Evolutionary conservation across 495 filamentous ascomycete genomes (phyloP), one percentile per base, ranked within the genome.

Genomic region (Pyrenula massariospora): DNA sequence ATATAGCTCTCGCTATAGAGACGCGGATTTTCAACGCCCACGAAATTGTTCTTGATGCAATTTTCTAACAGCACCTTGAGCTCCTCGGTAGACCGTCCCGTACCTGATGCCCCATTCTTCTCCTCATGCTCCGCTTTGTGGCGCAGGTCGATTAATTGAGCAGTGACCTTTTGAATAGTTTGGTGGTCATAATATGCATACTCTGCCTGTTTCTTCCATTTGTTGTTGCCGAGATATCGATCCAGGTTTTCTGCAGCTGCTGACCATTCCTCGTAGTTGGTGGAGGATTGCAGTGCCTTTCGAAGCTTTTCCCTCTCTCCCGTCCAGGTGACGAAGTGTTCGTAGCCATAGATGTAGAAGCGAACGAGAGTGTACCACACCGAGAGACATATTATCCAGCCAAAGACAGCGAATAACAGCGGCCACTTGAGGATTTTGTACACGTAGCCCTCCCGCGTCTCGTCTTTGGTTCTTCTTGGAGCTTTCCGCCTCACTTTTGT

Each of bases 21-120:
- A 47, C 89, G 77, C 21, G 93, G 84, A 60, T 95, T 96, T 70
- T 98, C 93, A n/a, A 93, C 83, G 0, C 93, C 93, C 10, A 85
- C 88, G 69, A 96, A 97, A 65, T 97, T 97, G 67, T 88, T 94
- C 79, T 96, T 98, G 58, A 97, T 86, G 62, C 91, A 96, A 15
- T 86, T 86, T 72, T 96, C 91, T 25, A 93, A 72, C 52, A 97
- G 68, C 8, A 73, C 75, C 50, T 82, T 82, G 51, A 98, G 73
- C 31, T 90, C 88, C 56, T 91, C 86, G 3, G 86, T 70, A 3
- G 55, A 22, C 49, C 54, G 50, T 8, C 5, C 50, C 8, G 50
- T 10, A 10, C 19, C 19, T 5, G n/a, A 21, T 5, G 8, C 19
- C 8, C 60, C 65, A 24, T 64, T 52, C 24, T 64, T 63, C 15